Percentiles rank a stretch among this genome's conserved stretches.
Conservation (phyloP, 352 stramenopile species). For the Phytophthora sansomeana region DNA sequence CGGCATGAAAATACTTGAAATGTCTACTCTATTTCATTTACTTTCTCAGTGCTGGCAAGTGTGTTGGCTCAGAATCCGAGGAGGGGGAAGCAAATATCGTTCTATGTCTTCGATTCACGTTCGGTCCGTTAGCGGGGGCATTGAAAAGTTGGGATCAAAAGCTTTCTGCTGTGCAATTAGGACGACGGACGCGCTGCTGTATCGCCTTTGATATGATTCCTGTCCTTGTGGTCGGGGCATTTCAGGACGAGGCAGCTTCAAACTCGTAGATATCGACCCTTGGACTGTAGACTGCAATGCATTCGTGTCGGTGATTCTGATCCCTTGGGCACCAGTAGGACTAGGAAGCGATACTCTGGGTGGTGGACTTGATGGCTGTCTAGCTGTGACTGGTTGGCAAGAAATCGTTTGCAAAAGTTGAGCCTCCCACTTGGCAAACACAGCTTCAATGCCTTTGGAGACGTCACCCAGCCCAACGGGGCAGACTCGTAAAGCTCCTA, state of each 20-base stretch:
- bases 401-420: constrained; percentile 40
- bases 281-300: background rate
- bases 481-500: constrained; percentile 76
- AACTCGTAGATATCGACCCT: background rate
- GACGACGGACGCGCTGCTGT: background rate
- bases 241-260: background rate
- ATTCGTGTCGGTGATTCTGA: constrained; percentile 1
- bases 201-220: background rate
- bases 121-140: constrained; percentile 4
- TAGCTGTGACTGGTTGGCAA: constrained; percentile 8
- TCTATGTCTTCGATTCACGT: background rate
- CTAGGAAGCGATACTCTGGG: constrained; percentile 3
- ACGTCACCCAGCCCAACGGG: constrained; percentile 92
- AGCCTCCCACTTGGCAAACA: constrained; percentile 87
- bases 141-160: background rate
- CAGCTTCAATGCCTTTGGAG: constrained; percentile 80
- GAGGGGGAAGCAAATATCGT: background rate
- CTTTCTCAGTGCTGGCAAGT: background rate
- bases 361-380: background rate
- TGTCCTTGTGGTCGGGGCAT: background rate
- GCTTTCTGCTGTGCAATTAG: background rate
- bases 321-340: background rate
- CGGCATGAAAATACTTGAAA: too few relatives aligned
- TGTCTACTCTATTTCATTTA: too few relatives aligned
- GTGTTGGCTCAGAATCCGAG: background rate